Base-by-base conservation (phyloP, 2,329 filamentous ascomycete genomes). In the Drechslerella stenobrocha region DNA sequence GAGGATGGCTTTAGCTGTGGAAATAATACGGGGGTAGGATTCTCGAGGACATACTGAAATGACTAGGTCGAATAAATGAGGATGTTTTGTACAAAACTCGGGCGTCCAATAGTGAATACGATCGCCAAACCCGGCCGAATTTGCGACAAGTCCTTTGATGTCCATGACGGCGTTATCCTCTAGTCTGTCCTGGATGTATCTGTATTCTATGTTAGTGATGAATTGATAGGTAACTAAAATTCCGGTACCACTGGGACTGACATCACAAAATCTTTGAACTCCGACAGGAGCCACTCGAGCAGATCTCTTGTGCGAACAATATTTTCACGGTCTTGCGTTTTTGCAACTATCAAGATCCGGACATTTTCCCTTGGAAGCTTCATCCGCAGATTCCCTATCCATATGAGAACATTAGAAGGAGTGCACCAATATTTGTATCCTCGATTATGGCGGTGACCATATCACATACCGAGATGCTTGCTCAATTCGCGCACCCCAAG, bases 401-500 rank as follows among this genome's bases (percentile, higher is more conserved):
- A 18, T 18, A 18, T 18, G 9, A 9, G 15, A 15, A 37, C 34
- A 42, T 42, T 9, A 18, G 37, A n/a, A 42, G 8, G 37, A 18
- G 22, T 5, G 2, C 37, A 42, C 15, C 15, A 20, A 5, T n/a
- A n/a, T 37, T 37, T 15, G 34, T 8, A 37, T 48, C 18, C 9
- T 3, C 20, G 15, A 22, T 22, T 13, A 23, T 20, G 35, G 37
- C 15, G 1, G 30, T 26, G 24, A 30, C 5, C n/a, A 23, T 40
- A 51, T 18, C 13, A 23, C 44, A 20, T 90, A 52, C 89, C 88
- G 64, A 97, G 78, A 66, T 89, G 87, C 74, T 95, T 88, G 26
- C 89, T 92, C 63, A 98, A 79, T 77, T 96, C 90, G 47, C 93
- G 82, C 61, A 97, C 93, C 23, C 92, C 91, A 84, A 92, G 91